phyloP scores from a whole-genome alignment of 164 flowering plant species.

The Liquidambar formosana region DNA sequence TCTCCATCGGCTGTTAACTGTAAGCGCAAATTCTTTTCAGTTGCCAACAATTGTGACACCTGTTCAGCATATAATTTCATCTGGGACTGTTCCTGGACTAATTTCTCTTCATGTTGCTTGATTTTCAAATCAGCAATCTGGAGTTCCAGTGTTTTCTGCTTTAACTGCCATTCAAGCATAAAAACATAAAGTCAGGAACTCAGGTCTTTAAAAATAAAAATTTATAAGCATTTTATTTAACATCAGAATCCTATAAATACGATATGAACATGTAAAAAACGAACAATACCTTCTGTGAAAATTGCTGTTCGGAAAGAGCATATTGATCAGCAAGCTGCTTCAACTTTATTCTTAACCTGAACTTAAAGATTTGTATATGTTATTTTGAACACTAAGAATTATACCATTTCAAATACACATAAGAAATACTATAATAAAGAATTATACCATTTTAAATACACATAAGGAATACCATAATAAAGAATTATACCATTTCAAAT shows the following conservation, averaged over 20 bases:
- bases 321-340: slow-evolving; percentile 83
- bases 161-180: slow-evolving; percentile 54
- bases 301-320: slow-evolving; percentile 78
- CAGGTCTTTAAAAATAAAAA: not conserved
- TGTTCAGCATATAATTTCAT: slow-evolving; percentile 91
- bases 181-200: not conserved
- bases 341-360: slow-evolving; percentile 78
- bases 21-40: slow-evolving; percentile 83
- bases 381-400: not conserved
- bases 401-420: not conserved
- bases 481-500: no score
- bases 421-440: not conserved
- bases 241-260: not conserved
- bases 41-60: slow-evolving; percentile 73
- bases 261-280: not conserved
- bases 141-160: slow-evolving; percentile 85
- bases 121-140: slow-evolving; percentile 86
- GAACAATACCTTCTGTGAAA: slow-evolving; percentile 61
- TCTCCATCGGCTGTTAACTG: slow-evolving; percentile 92
- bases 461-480: no score
- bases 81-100: slow-evolving; percentile 76
- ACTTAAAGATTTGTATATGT: slow-evolving; percentile 4
- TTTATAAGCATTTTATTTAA: slow-evolving; percentile 4
- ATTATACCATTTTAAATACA: no score
- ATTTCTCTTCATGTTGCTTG: slow-evolving; percentile 82